These are phyloP conservation scores for Calcarisporium arbuscula DNA, from an alignment of 2,329 filamentous ascomycete species.

Conservation along the genomic window DNA sequence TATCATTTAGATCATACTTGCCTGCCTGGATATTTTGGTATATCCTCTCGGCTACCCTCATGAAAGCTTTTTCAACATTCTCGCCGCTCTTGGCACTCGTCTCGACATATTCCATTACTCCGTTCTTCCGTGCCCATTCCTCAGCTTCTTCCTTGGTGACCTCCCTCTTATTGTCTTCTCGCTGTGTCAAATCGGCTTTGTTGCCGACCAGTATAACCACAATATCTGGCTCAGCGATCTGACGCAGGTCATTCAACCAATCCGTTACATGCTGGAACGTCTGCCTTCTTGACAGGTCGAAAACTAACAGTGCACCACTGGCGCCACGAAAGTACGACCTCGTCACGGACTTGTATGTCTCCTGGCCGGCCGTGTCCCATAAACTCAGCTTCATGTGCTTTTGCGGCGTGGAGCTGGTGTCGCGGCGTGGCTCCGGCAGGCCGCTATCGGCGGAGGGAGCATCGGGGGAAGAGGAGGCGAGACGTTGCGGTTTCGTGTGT, in stretches of 20 bases:
- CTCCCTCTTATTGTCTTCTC: slow-evolving; percentile 59
- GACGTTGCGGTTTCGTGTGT: slow-evolving; percentile 44
- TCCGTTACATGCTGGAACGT: slow-evolving; percentile 86
- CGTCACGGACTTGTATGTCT: slow-evolving; percentile 96
- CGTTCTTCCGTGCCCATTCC: slow-evolving; percentile 81
- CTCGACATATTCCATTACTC: slow-evolving; percentile 89
- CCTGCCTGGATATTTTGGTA: slow-evolving; percentile 95
- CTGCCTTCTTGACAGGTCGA: slow-evolving; percentile 79
- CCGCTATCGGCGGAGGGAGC: slow-evolving; percentile 25
- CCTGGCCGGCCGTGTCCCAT: slow-evolving; percentile 95
- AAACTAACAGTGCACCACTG: slow-evolving; percentile 71
- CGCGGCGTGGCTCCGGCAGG: slow-evolving; percentile 47
- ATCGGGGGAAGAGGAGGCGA: slow-evolving; percentile 15
- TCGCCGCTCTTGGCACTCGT: slow-evolving; percentile 94
- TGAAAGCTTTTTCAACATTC: slow-evolving; percentile 87
- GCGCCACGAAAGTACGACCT: slow-evolving; percentile 86
- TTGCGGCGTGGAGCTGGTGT: slow-evolving; percentile 37
- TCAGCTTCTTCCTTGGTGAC: slow-evolving; percentile 79
- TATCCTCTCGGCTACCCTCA: slow-evolving; percentile 90
- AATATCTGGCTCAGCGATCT: slow-evolving; percentile 93
- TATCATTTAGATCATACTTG: slow-evolving; percentile 88
- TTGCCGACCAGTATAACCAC: slow-evolving; percentile 94
- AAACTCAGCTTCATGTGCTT: slow-evolving; percentile 89
- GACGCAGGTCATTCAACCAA: slow-evolving; percentile 89
- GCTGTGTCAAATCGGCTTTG: slow-evolving; percentile 73